These are phyloP conservation scores for Orbilia brochopaga DNA, from an alignment of 2,329 filamentous ascomycete genomes.

Conservation along the genomic window DNA sequence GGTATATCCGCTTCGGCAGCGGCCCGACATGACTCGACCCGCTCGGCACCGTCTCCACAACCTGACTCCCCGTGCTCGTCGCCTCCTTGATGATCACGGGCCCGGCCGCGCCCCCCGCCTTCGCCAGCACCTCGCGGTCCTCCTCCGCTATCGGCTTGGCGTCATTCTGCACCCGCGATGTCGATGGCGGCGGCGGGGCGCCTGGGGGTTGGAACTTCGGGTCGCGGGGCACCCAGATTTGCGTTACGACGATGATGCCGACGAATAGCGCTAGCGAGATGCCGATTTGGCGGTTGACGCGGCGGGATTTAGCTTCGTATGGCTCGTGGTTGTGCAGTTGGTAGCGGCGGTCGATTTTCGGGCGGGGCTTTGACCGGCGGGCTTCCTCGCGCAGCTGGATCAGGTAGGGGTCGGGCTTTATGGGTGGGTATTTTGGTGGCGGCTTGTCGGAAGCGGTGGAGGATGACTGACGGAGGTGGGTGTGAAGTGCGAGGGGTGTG, in stretches of 20 bases:
- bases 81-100: constrained; percentile 40
- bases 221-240: constrained; percentile 44
- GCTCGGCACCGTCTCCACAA: constrained; percentile 40
- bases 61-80: constrained; percentile 24
- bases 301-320: constrained; percentile 29
- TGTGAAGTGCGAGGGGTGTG: constrained; percentile 8
- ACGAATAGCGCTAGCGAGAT: constrained; percentile 24
- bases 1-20: constrained; percentile 43
- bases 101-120: constrained; percentile 27
- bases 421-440: constrained; percentile 33
- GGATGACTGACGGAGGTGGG: constrained; percentile 17
- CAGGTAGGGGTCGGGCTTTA: constrained; percentile 45
- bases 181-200: neutral
- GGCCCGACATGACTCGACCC: constrained; percentile 36
- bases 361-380: constrained; percentile 26
- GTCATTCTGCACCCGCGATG: neutral
- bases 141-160: neutral
- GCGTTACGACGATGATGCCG: constrained; percentile 38
- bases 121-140: constrained; percentile 30
- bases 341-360: constrained; percentile 34
- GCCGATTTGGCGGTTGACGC: constrained; percentile 35
- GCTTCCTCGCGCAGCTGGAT: constrained; percentile 33
- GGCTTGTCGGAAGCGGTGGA: neutral
- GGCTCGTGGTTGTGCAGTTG: constrained; percentile 21
- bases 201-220: constrained; percentile 12